Evolutionary conservation across 495 filamentous ascomycete species (phyloP).

Genomic region (Schizothecium vesticola): DNA sequence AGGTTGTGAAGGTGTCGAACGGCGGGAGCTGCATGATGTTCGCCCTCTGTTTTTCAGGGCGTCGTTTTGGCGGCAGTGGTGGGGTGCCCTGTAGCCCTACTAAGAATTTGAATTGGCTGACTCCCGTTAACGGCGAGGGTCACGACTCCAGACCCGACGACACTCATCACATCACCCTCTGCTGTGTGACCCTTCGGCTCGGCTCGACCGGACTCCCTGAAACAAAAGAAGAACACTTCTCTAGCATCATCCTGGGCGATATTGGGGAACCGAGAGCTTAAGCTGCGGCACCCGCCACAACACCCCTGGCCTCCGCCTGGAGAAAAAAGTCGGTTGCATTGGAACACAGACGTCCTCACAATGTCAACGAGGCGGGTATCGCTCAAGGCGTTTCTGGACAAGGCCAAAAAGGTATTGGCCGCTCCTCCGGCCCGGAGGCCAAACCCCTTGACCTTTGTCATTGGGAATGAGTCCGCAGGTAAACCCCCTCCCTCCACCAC

Average conservation of each 20-base stretch:
- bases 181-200: neutral
- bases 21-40: neutral
- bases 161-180: neutral
- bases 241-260: neutral
- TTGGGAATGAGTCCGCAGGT: constrained; percentile 73
- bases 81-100: neutral
- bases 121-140: neutral
- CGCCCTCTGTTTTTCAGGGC: neutral
- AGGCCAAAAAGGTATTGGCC: constrained; percentile 36
- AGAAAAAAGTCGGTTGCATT: neutral
- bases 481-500: constrained; percentile 7
- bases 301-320: neutral
- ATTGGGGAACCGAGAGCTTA: neutral
- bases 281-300: neutral
- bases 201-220: neutral
- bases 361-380: constrained; percentile 13
- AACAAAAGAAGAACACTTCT: neutral
- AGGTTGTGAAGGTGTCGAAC: neutral
- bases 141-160: neutral
- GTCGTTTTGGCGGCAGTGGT: neutral
- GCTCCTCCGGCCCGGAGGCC: constrained; percentile 29
- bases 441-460: constrained; percentile 54
- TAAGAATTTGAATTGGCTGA: neutral
- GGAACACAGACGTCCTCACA: neutral
- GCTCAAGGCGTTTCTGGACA: constrained; percentile 35